A percentile compares a stretch with the other conserved stretches of the same genome.
Evolutionary conservation across 1,284 basidiomycete species (phyloP).

Genomic region (Rhizopogon hawkerae): DNA sequence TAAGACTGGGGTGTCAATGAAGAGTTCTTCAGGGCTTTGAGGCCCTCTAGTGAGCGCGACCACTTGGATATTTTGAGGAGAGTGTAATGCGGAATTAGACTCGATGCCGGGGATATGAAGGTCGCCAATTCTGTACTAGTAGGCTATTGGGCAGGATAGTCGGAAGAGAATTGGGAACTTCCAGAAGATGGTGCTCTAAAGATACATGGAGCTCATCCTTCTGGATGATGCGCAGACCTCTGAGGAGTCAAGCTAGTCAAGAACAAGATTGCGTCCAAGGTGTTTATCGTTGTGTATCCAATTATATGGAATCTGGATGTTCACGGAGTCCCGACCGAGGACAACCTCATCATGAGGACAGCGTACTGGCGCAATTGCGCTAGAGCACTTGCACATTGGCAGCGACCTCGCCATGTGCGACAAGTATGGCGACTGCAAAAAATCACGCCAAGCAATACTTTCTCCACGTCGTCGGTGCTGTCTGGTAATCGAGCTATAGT

Average conservation of each 20-base stretch:
- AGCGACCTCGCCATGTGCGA: background rate
- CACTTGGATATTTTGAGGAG: conserved; percentile 58
- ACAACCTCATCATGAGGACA: too few species aligned
- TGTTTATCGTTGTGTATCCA: too few species aligned
- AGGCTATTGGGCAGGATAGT: conserved; percentile 40
- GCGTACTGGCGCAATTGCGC: background rate
- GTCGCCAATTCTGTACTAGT: conserved; percentile 30
- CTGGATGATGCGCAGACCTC: conserved; percentile 1
- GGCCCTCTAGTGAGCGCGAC: conserved; percentile 47
- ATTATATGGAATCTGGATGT: too few species aligned
- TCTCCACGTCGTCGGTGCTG: conserved; percentile 15
- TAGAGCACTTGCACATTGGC: background rate
- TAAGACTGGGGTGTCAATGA: conserved; percentile 47
- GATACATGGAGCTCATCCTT: conserved; percentile 47
- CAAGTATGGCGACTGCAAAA: background rate
- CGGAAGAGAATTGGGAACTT: conserved; percentile 37
- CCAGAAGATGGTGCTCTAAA: conserved; percentile 55
- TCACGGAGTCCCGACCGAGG: too few species aligned
- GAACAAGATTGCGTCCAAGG: too few species aligned
- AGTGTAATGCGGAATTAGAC: conserved; percentile 51
- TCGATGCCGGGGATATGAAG: conserved; percentile 23
- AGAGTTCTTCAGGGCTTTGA: conserved; percentile 33
- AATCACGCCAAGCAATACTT: background rate
- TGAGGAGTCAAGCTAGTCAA: too few species aligned
- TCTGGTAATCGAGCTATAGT: conserved; percentile 52